Conservation (phyloP, 208 protist species). For the Trypanosoma platydactyli region DNA sequence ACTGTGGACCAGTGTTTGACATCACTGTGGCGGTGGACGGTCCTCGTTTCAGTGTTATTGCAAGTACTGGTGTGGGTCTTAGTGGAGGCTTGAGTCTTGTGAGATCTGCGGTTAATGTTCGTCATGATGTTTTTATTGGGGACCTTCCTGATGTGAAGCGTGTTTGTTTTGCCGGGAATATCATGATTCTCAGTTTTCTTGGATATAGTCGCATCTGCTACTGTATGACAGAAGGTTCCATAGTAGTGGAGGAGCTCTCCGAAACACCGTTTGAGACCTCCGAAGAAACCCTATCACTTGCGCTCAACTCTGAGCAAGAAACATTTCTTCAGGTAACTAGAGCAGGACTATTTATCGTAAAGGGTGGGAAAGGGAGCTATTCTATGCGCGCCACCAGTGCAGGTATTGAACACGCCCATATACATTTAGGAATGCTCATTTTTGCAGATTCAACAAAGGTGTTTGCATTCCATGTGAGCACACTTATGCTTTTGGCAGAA, state of each 20-base stretch:
- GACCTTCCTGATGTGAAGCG: conserved; percentile 24
- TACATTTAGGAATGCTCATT: conserved; percentile 18
- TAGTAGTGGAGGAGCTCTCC: conserved; percentile 20
- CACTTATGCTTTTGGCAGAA: not conserved
- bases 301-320: conserved; percentile 1
- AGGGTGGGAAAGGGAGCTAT: conserved; percentile 11
- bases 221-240: not conserved
- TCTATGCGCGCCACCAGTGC: not conserved
- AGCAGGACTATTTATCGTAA: conserved; percentile 16
- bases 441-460: conserved; percentile 21
- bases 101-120: conserved; percentile 58
- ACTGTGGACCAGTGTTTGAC: conserved; percentile 77
- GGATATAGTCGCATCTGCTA: conserved; percentile 32
- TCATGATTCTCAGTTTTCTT: conserved; percentile 37
- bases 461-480: conserved; percentile 9
- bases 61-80: conserved; percentile 60
- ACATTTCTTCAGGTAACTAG: conserved; percentile 28
- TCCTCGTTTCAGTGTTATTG: conserved; percentile 55
- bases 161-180: conserved; percentile 26
- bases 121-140: conserved; percentile 25
- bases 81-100: conserved; percentile 69
- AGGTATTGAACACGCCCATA: conserved; percentile 22
- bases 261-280: conserved; percentile 23
- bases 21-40: conserved; percentile 54
- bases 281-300: conserved; percentile 23